Conservation (phyloP, 73 alveolate species). For the Blepharisma japonicum region DNA sequence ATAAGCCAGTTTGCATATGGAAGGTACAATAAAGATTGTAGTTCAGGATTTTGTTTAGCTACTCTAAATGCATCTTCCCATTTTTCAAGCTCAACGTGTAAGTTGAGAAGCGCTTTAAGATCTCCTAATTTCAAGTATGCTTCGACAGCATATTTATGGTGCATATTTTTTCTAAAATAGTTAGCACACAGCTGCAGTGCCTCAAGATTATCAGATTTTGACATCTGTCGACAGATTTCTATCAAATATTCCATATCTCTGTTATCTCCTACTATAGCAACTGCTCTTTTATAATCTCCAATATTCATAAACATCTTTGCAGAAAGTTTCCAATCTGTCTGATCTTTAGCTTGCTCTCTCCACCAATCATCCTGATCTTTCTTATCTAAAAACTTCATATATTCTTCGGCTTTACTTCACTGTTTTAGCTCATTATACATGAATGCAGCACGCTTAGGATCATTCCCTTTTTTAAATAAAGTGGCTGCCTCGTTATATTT, state of each 20-base stretch:
- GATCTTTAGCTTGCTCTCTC: constrained; percentile 79
- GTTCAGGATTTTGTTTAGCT: constrained; percentile 71
- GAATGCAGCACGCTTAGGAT: constrained; percentile 75
- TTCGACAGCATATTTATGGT: constrained; percentile 87
- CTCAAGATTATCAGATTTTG: constrained; percentile 66
- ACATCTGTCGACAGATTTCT: constrained; percentile 81
- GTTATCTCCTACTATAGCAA: constrained; percentile 81
- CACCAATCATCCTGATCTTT: constrained; percentile 51
- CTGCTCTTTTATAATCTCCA: constrained; percentile 77
- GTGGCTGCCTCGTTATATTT: constrained; percentile 84
- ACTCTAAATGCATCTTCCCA: constrained; percentile 93
- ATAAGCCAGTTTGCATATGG: constrained; percentile 91
- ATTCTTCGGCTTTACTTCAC: constrained; percentile 81
- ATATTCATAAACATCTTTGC: constrained; percentile 74
- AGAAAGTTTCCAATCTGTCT: constrained; percentile 86
- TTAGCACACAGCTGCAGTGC: constrained; percentile 86
- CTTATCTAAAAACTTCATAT: constrained; percentile 58
- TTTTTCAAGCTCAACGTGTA: constrained; percentile 87
- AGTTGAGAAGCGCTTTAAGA: constrained; percentile 72
- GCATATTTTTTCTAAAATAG: constrained; percentile 75
- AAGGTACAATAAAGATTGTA: constrained; percentile 64
- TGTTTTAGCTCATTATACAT: constrained; percentile 75
- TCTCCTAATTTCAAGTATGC: constrained; percentile 86
- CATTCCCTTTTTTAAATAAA: constrained; percentile 64
- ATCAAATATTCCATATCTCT: constrained; percentile 71